These are phyloP conservation scores for Pythium biforme DNA, from an alignment of 352 stramenopile genomes.

Conservation along the genomic window DNA sequence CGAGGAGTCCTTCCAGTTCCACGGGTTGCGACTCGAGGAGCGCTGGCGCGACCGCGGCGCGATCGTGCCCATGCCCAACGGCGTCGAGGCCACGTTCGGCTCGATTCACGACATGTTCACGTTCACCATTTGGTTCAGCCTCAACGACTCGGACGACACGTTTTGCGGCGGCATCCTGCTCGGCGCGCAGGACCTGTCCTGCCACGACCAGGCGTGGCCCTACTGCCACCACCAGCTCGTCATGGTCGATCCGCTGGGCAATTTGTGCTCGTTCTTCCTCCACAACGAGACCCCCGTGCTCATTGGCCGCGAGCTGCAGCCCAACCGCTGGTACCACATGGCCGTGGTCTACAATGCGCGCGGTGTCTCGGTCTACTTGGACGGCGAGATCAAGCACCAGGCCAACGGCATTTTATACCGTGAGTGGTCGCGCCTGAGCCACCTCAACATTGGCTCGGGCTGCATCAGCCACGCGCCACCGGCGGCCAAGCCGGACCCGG, in stretches of 20 bases:
- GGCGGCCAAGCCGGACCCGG: conserved; percentile 47
- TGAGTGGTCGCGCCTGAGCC: conserved; percentile 40
- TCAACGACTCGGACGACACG: conserved; percentile 49
- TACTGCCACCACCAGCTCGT: conserved; percentile 63
- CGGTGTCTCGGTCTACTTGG: conserved; percentile 52
- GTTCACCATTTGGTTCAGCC: conserved; percentile 68
- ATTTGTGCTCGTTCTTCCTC: conserved; percentile 58
- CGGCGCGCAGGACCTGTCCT: conserved; percentile 52
- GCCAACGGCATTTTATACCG: conserved; percentile 37
- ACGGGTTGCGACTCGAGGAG: conserved; percentile 44
- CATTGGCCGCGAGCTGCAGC: conserved; percentile 45
- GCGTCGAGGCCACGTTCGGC: conserved; percentile 40
- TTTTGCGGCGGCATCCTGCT: conserved; percentile 62
- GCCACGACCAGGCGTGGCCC: conserved; percentile 44
- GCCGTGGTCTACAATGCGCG: conserved; percentile 48
- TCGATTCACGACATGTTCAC: conserved; percentile 39
- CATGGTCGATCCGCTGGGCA: conserved; percentile 57
- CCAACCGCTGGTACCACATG: conserved; percentile 71
- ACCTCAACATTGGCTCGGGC: conserved; percentile 60
- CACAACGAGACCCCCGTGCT: conserved; percentile 44
- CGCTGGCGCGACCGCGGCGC: conserved; percentile 62
- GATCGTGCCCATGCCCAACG: conserved; percentile 40
- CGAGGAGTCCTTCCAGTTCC: conserved; percentile 59
- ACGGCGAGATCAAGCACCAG: conserved; percentile 52
- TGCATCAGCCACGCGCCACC: conserved; percentile 52